Evolutionary conservation across 176 grass and related monocot genomes (phyloP).

Genomic region (Chrysopogon serrulatus): DNA sequence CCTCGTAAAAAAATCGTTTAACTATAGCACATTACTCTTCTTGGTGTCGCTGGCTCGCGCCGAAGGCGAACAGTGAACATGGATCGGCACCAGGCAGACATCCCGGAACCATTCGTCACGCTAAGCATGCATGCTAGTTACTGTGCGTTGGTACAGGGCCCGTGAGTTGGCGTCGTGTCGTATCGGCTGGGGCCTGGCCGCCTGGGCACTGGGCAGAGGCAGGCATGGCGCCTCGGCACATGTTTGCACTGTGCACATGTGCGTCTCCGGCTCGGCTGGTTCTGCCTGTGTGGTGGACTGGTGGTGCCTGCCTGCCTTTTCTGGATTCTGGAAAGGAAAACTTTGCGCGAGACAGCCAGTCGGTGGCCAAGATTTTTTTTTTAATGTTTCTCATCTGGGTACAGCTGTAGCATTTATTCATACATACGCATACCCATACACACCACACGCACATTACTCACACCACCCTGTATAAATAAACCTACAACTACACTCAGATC

Average conservation of each 20-base stretch:
- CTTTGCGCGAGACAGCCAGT: neutral
- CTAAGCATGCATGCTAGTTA: neutral
- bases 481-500: no score
- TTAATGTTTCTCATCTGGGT: no score
- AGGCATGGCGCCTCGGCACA: neutral
- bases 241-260: constrained; percentile 32
- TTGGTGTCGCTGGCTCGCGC: neutral
- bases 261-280: neutral
- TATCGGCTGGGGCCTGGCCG: neutral
- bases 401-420: no score
- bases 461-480: no score
- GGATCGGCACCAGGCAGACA: no score
- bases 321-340: constrained; percentile 11
- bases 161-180: constrained; percentile 35
- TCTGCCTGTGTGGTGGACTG: neutral
- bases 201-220: neutral
- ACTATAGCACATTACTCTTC: no score
- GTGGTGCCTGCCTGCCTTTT: neutral
- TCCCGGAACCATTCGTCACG: no score
- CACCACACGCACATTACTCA: no score
- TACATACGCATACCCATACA: no score
- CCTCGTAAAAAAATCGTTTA: neutral
- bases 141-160: no score
- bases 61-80: neutral
- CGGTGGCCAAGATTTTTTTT: constrained; percentile 29